Percentiles rank a stretch among this genome's conserved stretches.
Conservation (phyloP, 495 filamentous ascomycete genomes). For the Glonium stellatum region DNA sequence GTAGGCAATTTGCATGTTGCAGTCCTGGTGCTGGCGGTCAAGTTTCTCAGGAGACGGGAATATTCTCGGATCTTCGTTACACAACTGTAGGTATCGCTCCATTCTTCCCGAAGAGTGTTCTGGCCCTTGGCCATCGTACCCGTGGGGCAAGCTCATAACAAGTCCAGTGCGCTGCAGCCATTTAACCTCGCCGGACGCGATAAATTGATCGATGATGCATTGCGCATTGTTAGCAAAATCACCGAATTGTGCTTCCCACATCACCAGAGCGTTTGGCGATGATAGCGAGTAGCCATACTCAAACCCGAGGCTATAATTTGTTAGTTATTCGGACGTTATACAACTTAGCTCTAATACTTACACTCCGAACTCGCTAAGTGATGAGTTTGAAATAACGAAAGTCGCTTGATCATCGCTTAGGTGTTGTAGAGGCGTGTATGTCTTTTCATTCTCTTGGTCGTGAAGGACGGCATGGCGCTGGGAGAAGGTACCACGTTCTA, state of each 20-base stretch:
- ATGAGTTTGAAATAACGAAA: conserved; percentile 96
- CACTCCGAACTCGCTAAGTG: conserved; percentile 87
- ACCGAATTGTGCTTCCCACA: conserved; percentile 99
- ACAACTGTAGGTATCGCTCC: conserved; percentile 94
- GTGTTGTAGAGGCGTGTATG: conserved; percentile 87
- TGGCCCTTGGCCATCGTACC: conserved; percentile 96
- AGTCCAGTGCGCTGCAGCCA: conserved; percentile 97
- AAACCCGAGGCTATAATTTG: conserved; percentile 64
- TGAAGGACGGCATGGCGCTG: conserved; percentile 96
- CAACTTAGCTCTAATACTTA: conserved; percentile 36
- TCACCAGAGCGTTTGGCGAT: conserved; percentile 90
- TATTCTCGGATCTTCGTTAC: conserved; percentile 92
- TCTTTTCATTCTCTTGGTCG: conserved; percentile 88
- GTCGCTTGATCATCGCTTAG: conserved; percentile 81
- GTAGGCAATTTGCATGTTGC: conserved; percentile 97
- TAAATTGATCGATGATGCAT: conserved; percentile 97
- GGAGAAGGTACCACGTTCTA: conserved; percentile 98
- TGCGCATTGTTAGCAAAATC: conserved; percentile 99
- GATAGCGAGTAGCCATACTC: conserved; percentile 98
- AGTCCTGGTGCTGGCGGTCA: conserved; percentile 96
- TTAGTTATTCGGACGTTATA: conserved; percentile 2
- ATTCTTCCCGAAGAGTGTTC: conserved; percentile 97
- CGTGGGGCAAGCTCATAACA: conserved; percentile 89
- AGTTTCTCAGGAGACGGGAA: conserved; percentile 84
- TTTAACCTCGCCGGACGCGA: conserved; percentile 94